Conservation (phyloP, 495 filamentous ascomycete genomes). For the Penicillium goetzii region DNA sequence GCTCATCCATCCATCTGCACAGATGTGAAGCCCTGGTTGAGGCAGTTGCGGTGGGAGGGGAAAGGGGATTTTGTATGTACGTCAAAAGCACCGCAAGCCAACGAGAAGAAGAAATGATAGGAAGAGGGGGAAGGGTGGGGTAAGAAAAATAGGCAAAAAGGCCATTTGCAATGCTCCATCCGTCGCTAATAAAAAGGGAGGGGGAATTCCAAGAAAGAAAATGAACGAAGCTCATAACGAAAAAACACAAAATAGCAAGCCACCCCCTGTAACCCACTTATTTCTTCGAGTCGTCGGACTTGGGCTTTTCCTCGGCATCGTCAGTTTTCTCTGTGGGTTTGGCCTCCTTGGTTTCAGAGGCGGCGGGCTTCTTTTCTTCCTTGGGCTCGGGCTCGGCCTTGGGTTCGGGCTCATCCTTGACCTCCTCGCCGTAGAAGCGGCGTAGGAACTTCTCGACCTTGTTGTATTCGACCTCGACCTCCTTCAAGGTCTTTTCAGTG, state of each 20-base stretch:
- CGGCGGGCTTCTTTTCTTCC: constrained; percentile 13
- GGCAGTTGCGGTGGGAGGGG: constrained; percentile 2
- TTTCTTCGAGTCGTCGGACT: constrained; percentile 26
- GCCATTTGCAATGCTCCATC: constrained; percentile 39
- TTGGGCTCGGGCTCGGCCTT: constrained; percentile 1
- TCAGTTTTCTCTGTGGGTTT: constrained; percentile 11
- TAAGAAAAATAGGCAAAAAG: constrained; percentile 14
- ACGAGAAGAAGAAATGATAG: neutral
- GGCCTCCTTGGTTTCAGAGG: constrained; percentile 13
- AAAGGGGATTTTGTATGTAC: constrained; percentile 29
- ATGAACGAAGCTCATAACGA: constrained; percentile 12
- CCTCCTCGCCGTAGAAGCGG: constrained; percentile 66
- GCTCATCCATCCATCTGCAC: neutral
- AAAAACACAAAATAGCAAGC: constrained; percentile 21
- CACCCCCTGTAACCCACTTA: constrained; percentile 13
- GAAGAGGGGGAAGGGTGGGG: neutral
- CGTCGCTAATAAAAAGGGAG: constrained; percentile 32
- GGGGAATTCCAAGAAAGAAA: constrained; percentile 7
- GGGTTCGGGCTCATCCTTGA: constrained; percentile 18
- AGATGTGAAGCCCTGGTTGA: neutral
- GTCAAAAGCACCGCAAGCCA: constrained; percentile 21
- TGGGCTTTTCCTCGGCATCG: constrained; percentile 17
- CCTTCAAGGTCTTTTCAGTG: constrained; percentile 68
- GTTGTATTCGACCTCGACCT: constrained; percentile 76
- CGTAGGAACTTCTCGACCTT: constrained; percentile 72